Conservation (phyloP, 345 rosid species). For the Atalantia buxifolia region DNA sequence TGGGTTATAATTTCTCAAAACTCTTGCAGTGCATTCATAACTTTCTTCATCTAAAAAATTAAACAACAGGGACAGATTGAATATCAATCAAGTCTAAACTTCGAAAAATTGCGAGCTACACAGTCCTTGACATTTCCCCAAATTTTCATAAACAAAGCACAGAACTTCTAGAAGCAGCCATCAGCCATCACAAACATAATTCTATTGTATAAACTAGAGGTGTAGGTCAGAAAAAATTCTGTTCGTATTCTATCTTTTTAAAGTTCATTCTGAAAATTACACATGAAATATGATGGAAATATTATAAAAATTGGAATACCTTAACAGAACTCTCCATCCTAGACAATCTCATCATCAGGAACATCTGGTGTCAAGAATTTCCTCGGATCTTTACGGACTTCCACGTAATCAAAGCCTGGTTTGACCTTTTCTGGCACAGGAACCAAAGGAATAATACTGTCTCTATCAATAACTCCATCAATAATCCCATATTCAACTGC, state of each 20-base stretch:
- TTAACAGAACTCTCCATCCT: conserved; percentile 11
- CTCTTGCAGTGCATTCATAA: background rate
- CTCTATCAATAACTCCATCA: conserved; percentile 92
- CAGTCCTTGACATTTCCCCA: background rate
- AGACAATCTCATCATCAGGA: conserved; percentile 91
- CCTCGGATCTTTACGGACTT: conserved; percentile 67
- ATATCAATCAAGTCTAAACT: background rate
- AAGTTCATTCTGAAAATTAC: background rate
- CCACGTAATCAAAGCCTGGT: conserved; percentile 51
- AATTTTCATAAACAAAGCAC: background rate
- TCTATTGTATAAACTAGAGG: background rate
- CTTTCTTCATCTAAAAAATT: background rate
- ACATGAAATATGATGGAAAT: background rate
- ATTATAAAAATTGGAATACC: conserved; percentile 26
- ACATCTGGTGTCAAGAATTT: conserved; percentile 85
- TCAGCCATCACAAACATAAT: background rate
- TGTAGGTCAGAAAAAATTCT: background rate
- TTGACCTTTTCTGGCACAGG: conserved; percentile 82
- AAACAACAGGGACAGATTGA: background rate
- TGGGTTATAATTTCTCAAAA: background rate
- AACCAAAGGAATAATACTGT: conserved; percentile 70
- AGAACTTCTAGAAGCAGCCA: background rate
- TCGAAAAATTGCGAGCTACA: background rate
- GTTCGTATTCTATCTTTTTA: background rate
- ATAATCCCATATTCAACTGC: conserved; percentile 90